These are phyloP conservation scores for Yamadazyma blattariae DNA, from an alignment of 1,139 yeast species.

Conservation along the genomic window DNA sequence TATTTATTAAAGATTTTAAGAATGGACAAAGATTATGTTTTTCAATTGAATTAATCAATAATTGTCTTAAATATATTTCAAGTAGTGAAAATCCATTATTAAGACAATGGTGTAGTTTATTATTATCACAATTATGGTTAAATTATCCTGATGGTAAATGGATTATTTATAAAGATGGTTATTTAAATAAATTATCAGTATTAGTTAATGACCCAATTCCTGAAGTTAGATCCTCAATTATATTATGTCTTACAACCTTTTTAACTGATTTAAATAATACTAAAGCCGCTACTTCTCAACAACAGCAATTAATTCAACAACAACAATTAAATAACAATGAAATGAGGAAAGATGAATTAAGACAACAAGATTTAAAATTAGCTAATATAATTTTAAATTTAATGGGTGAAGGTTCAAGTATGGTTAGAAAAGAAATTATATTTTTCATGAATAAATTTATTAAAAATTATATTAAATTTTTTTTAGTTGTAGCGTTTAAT, in stretches of 20 bases:
- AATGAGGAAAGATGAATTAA: conserved; percentile 41
- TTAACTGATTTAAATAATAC: conserved; percentile 39
- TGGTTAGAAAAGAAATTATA: conserved; percentile 83
- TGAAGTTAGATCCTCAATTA: conserved; percentile 85
- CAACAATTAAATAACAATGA: conserved; percentile 19
- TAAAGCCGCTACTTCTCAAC: conserved; percentile 11
- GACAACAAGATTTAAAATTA: conserved; percentile 51
- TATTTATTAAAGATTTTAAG: conserved; percentile 77
- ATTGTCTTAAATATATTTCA: conserved; percentile 64
- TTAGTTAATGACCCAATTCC: conserved; percentile 87
- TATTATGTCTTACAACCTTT: conserved; percentile 72
- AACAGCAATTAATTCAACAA: conserved; percentile 22
- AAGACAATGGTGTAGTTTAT: conserved; percentile 87
- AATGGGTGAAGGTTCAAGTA: conserved; percentile 82
- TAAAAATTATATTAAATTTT: conserved; percentile 65
- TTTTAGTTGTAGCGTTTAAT: conserved; percentile 83
- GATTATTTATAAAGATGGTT: conserved; percentile 66
- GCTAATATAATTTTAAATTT: conserved; percentile 48
- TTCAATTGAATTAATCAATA: conserved; percentile 67
- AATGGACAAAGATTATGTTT: conserved; percentile 81
- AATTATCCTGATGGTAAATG: conserved; percentile 74
- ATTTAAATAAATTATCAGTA: conserved; percentile 52
- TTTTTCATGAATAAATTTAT: conserved; percentile 77
- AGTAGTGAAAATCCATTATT: conserved; percentile 79
- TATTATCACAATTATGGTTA: conserved; percentile 76